Evolutionary conservation across 768 basidiomycete species (phyloP).

Genomic region (Austroboletus eburneus): DNA sequence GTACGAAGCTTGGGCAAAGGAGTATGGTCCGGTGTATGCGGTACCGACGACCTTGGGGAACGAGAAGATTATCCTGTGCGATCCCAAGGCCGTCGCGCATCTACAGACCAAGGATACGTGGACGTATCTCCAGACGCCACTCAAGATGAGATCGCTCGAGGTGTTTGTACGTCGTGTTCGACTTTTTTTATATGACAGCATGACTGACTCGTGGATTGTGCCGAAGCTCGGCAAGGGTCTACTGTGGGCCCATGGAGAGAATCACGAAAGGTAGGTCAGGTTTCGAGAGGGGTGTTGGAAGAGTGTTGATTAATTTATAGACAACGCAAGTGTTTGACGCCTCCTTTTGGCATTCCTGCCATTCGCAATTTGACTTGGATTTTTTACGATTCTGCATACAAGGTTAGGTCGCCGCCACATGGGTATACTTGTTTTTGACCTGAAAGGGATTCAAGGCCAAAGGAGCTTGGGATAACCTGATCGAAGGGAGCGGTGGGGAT

Average conservation of each 20-base stretch:
- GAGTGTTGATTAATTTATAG: background rate
- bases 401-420: too few relatives aligned
- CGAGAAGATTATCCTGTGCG: slow-evolving; percentile 21
- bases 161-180: slow-evolving; percentile 10
- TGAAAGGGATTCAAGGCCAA: too few relatives aligned
- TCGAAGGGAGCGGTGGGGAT: slow-evolving; percentile 13
- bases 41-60: slow-evolving; percentile 7
- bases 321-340: slow-evolving; percentile 15
- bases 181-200: too few relatives aligned
- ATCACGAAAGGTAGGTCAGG: background rate
- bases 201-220: too few relatives aligned
- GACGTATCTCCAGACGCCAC: slow-evolving; percentile 39
- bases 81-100: slow-evolving; percentile 32
- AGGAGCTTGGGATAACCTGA: slow-evolving; percentile 26
- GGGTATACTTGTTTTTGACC: background rate
- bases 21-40: slow-evolving; percentile 11
- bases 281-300: background rate
- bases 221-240: slow-evolving; percentile 17
- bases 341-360: slow-evolving; percentile 10
- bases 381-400: background rate
- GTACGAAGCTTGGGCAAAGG: slow-evolving; percentile 13
- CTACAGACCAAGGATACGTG: slow-evolving; percentile 1
- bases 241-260: slow-evolving; percentile 2
- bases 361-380: background rate
- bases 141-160: background rate